Base-by-base conservation (phyloP, 441 rosid genomes). In the Bocquillonia castaneifolia region DNA sequence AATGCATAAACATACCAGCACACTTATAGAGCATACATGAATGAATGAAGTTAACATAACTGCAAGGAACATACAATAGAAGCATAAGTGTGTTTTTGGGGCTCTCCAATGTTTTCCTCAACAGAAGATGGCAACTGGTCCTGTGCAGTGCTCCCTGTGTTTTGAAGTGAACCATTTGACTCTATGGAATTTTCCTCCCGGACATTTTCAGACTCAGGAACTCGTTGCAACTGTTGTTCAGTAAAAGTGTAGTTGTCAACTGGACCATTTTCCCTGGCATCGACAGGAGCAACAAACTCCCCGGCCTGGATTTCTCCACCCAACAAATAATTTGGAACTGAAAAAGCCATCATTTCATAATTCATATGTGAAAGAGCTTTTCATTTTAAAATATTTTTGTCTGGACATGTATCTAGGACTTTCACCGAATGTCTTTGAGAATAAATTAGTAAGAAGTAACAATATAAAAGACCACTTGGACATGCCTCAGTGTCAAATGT, bases 41-140 rank as follows among this genome's bases (percentile, higher is more conserved):
- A 40, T 18, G 10, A 20, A 32, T 15, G 26, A 59, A 71, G 62
- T 36, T 61, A 68, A 66, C 47, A 62, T 70, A 68, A 72, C 55
- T 36, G 40, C 10, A 36, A 45, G 74, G 69, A 63, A 68, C 88
- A 59, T 86, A 88, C 92, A 78, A 88, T 88, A 56, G 94, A 88
- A 68, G 94, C 94, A 44, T 86, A 86, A 40, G 94, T 88, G 75
- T 76, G 88, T 54, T 82, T 86, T 69, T 74, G 94, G 59, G 84
- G 82, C 69, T 79, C 92, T 40, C 66, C 87, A 47, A 60, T 69
- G 64, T 84, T 68, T 67, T 85, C 90, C 69, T 85, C 86, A 29
- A 75, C 66, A 63, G 81, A 62, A 68, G 81, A 58, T 68, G 76
- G 73, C 71, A 81, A 60, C 36, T 69, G 76, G 60, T 85, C 86